Evolutionary conservation across 73 alveolate genomes (phyloP).

Genomic region (Uronychia setigera): DNA sequence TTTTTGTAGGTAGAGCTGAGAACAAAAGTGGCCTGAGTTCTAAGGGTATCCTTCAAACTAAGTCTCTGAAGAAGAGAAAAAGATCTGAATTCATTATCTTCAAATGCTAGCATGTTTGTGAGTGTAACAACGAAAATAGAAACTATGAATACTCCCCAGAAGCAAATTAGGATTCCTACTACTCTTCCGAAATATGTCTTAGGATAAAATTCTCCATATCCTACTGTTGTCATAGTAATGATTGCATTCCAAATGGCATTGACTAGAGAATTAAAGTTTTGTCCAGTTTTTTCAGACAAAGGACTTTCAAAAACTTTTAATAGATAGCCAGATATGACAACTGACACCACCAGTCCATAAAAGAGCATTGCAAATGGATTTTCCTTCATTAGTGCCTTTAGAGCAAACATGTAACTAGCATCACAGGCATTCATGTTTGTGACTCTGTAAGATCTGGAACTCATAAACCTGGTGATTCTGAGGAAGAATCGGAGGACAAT

Average conservation of each 20-base stretch:
- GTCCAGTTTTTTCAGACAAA: conserved; percentile 32
- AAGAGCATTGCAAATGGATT: conserved; percentile 59
- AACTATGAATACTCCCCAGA: conserved; percentile 96
- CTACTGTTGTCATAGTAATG: conserved; percentile 94
- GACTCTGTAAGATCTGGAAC: conserved; percentile 77
- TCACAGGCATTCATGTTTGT: conserved; percentile 78
- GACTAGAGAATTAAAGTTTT: conserved; percentile 16
- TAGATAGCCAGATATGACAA: conserved; percentile 66
- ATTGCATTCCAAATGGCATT: conserved; percentile 95
- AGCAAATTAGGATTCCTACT: conserved; percentile 87
- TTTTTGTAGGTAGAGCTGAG: conserved; percentile 48
- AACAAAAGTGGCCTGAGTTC: conserved; percentile 35
- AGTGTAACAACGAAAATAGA: conserved; percentile 95
- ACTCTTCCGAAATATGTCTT: conserved; percentile 92
- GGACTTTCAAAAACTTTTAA: conserved; percentile 77
- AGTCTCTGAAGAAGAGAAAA: conserved; percentile 58
- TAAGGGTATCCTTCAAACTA: conserved; percentile 47
- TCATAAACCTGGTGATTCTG: conserved; percentile 61
- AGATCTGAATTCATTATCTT: conserved; percentile 74
- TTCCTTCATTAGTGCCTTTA: conserved; percentile 73
- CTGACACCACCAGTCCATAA: conserved; percentile 56
- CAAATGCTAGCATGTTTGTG: conserved; percentile 75
- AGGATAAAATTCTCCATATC: conserved; percentile 98
- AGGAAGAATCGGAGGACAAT: conserved; percentile 64
- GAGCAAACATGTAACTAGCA: conserved; percentile 69